Percentiles rank a stretch among this genome's conserved stretches.
Evolutionary conservation across 2,329 filamentous ascomycete species (phyloP).

Genomic region (Pseudogymnoascus sp.): DNA sequence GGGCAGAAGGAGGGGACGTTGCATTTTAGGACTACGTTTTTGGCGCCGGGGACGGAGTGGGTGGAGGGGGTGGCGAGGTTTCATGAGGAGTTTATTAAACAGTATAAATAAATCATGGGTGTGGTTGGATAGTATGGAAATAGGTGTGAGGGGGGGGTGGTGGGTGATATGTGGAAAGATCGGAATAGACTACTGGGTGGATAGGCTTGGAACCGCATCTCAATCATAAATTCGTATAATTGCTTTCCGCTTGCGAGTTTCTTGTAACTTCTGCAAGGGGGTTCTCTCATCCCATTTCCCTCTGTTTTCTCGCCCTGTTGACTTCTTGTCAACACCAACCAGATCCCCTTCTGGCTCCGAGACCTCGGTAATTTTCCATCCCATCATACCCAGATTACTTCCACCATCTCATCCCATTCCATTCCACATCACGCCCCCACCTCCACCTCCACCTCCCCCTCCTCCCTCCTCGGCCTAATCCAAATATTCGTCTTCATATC

Average conservation of each 20-base stretch:
- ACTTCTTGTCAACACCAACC: neutral
- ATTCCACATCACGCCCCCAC: neutral
- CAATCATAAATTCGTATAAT: neutral
- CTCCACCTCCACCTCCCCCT: neutral
- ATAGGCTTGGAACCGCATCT: neutral
- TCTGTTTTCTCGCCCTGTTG: too few relatives aligned
- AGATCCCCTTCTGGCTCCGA: neutral
- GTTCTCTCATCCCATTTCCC: neutral
- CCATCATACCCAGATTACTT: neutral
- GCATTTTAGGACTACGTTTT: constrained; percentile 94
- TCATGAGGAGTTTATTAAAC: constrained; percentile 81
- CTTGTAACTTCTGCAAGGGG: neutral
- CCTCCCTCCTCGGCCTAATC: neutral
- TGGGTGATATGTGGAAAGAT: neutral
- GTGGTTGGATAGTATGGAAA: neutral
- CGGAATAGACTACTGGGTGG: neutral
- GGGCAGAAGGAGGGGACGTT: constrained; percentile 85
- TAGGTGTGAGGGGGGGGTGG: neutral
- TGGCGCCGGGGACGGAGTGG: constrained; percentile 95
- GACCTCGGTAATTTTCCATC: too few relatives aligned
- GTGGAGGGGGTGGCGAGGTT: constrained; percentile 79
- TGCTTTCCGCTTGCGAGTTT: neutral
- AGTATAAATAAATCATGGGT: constrained; percentile 44
- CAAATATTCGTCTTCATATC: constrained; percentile 1
- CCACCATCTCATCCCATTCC: neutral